Evolutionary conservation across 1,139 yeast genomes (phyloP).

Genomic region (Lodderomyces beijingensis): DNA sequence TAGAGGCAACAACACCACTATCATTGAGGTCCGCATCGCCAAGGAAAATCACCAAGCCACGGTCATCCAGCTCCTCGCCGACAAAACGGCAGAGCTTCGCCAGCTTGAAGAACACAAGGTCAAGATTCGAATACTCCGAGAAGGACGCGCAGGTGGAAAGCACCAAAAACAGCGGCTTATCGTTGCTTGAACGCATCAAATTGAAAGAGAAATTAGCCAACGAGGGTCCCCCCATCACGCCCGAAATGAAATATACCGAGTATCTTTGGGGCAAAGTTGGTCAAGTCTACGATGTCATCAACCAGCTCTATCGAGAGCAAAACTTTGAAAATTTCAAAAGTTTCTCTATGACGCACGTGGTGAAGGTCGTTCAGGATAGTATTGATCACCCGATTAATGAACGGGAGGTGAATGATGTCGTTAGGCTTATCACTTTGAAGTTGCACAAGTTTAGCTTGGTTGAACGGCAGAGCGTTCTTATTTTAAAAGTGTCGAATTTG

Average conservation of each 20-base stretch:
- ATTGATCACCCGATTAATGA: conserved; percentile 27
- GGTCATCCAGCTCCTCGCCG: conserved; percentile 9
- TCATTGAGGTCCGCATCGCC: conserved; percentile 14
- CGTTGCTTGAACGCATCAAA: conserved; percentile 40
- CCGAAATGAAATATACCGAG: conserved; percentile 31
- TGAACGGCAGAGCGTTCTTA: conserved; percentile 22
- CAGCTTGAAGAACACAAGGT: conserved; percentile 26
- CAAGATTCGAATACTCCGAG: conserved; percentile 29
- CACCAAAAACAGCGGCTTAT: conserved; percentile 25
- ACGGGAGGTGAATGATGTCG: conserved; percentile 28
- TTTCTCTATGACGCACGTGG: conserved; percentile 23
- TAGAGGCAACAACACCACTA: background rate
- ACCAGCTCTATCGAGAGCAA: conserved; percentile 20
- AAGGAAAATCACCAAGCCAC: conserved; percentile 19
- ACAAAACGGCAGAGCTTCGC: conserved; percentile 8
- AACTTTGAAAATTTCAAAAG: conserved; percentile 11
- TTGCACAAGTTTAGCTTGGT: conserved; percentile 16
- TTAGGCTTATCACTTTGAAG: conserved; percentile 17
- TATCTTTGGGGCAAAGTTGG: conserved; percentile 40
- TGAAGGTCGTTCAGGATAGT: conserved; percentile 32
- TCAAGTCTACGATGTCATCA: conserved; percentile 34
- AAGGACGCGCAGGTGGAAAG: conserved; percentile 19
- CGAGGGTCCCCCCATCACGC: conserved; percentile 17
- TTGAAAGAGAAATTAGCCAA: conserved; percentile 27
- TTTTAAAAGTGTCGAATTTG: conserved; percentile 23